Conservation (phyloP, 331 rosid species). For the Dryas integrifolia region DNA sequence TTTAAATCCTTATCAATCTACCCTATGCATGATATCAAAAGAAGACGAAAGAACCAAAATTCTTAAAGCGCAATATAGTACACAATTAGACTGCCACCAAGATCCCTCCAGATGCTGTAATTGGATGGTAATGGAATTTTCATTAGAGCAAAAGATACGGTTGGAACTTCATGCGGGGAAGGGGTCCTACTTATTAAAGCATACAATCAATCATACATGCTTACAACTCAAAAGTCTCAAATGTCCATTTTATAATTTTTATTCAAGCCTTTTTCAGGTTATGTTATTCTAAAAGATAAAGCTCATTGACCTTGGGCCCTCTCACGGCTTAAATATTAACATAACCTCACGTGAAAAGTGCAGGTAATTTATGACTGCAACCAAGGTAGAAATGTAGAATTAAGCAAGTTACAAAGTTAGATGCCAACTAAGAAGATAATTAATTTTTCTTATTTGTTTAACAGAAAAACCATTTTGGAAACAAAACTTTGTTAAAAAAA, state of each 20-base stretch:
- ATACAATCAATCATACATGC: conserved; percentile 4
- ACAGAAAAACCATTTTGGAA: not conserved
- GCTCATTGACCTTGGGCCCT: not conserved
- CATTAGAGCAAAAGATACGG: not conserved
- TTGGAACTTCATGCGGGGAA: not conserved
- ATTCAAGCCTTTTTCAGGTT: not conserved
- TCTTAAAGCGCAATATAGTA: not conserved
- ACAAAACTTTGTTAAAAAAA: not conserved
- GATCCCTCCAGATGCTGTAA: conserved; percentile 14
- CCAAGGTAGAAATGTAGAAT: not conserved
- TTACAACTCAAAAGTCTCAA: not conserved
- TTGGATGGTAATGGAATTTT: conserved; percentile 20
- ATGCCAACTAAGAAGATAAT: not conserved
- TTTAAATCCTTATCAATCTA: not conserved
- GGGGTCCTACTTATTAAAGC: conserved; percentile 9
- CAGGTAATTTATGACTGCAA: not conserved
- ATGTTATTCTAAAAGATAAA: not conserved
- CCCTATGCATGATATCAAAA: not conserved
- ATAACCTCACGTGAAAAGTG: not conserved
- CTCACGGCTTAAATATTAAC: not conserved
- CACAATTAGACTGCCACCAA: not conserved
- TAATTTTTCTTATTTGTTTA: not conserved
- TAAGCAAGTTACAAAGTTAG: not conserved
- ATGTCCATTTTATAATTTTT: not conserved
- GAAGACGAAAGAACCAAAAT: not conserved